A percentile compares a stretch with the other conserved stretches of the same genome.
These are phyloP conservation scores for Santalum album DNA, from an alignment of 164 flowering plant genomes.

Conservation along the genomic window DNA sequence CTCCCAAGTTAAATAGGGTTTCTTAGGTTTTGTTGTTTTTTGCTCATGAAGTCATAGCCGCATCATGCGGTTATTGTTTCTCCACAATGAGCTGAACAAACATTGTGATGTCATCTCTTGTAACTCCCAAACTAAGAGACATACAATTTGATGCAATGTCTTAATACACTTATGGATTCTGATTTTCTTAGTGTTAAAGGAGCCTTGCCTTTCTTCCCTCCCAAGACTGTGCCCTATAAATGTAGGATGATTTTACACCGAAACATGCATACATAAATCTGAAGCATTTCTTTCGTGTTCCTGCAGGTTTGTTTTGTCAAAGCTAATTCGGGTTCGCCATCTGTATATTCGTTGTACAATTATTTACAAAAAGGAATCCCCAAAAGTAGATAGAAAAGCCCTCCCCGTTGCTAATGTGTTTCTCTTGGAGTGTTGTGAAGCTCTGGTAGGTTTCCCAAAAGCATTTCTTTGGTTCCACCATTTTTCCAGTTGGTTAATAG, in stretches of 20 bases:
- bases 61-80: slow-evolving; percentile 9
- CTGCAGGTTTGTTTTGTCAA: slow-evolving; percentile 80
- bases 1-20: slow-evolving; percentile 23
- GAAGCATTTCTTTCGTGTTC: slow-evolving; percentile 63
- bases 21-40: slow-evolving; percentile 20
- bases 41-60: slow-evolving; percentile 11
- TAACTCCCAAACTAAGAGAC: slow-evolving; percentile 9
- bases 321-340: slow-evolving; percentile 40
- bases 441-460: not conserved
- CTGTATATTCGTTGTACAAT: slow-evolving; percentile 36
- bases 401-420: slow-evolving; percentile 1
- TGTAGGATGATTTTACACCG: slow-evolving; percentile 5
- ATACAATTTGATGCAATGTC: slow-evolving; percentile 1
- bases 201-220: slow-evolving; percentile 1
- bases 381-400: slow-evolving; percentile 7
- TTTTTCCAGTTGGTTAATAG: not conserved
- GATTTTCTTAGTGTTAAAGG: not conserved
- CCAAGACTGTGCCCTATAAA: not conserved
- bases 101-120: slow-evolving; percentile 10
- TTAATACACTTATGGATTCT: slow-evolving; percentile 6
- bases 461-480: not conserved
- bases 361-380: not conserved
- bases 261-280: slow-evolving; percentile 35
- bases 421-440: not conserved
- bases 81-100: not conserved